Evolutionary conservation across 495 filamentous ascomycete species (phyloP), one percentile per base, ranked within the genome.

Genomic region (Podospora anserina): DNA sequence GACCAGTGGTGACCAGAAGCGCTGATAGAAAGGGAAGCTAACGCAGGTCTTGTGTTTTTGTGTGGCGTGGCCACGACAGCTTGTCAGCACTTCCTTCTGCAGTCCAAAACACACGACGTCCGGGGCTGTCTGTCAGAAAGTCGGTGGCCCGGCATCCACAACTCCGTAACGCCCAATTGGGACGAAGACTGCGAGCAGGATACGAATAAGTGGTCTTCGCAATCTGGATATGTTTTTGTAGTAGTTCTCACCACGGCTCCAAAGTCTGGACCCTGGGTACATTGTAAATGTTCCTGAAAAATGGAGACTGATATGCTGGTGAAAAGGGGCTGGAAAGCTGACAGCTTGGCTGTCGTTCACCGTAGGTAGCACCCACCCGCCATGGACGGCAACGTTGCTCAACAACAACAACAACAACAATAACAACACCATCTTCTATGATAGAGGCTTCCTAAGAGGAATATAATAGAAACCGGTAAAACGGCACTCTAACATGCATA

Each of bases 1-100:
- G 59, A 30, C 59, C 16, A 18, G 26, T 23, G 26, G 59, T 26
- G 59, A 30, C 59, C 16, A 18, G 26, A 53, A 19, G 49, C 34
- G 61, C 44, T 5, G 63, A 53, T 44, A 55, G 23, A 66, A 63
- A 20, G 32, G 7, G 20, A 54, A 28, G 63, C 58, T 23, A 66
- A 59, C 53, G 66, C 44, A 61, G 26, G 59, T 49, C 39, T 49
- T 16, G 15, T 16, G 39, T 26, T 53, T 53, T 61, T 56, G 68
- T 34, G 58, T 69, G 27, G 39, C 39, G 39, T 16, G 39, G 39
- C 39, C 39, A 49, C 39, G 39, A 49, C 39, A 49, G 39, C 39
- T 9, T 49, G 39, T 49, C 39, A 49, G 39, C 39, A 49, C 39
- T 49, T 49, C 39, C 13, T 49, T 49, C 39, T 49, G 39, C 39